These are phyloP conservation scores for Mycogone perniciosa DNA, from an alignment of 2,329 filamentous ascomycete genomes.

Conservation along the genomic window DNA sequence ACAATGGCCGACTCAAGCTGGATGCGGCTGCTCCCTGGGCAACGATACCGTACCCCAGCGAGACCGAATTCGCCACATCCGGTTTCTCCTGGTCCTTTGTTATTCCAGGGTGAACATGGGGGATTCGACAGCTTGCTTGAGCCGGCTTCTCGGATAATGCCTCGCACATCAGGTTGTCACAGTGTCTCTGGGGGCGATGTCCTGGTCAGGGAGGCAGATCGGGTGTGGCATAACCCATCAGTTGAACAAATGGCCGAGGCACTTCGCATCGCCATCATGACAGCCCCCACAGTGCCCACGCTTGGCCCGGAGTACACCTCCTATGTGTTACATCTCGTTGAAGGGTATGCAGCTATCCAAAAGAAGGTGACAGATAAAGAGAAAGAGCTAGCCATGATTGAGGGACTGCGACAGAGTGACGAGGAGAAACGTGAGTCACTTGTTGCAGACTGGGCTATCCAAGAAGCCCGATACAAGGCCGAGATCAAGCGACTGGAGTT, in stretches of 20 bases:
- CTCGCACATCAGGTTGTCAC: background rate
- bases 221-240: constrained; percentile 35
- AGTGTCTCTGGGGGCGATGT: constrained; percentile 9
- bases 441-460: constrained; percentile 19
- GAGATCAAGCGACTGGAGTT: constrained; percentile 29
- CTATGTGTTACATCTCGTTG: constrained; percentile 33
- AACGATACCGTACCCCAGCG: constrained; percentile 17
- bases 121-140: background rate
- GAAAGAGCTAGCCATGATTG: constrained; percentile 32
- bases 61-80: constrained; percentile 17
- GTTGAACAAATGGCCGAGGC: constrained; percentile 39
- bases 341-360: constrained; percentile 28
- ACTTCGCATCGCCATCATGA: constrained; percentile 37
- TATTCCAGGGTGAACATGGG: background rate
- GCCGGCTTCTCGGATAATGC: background rate
- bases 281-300: constrained; percentile 25
- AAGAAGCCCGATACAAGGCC: constrained; percentile 21
- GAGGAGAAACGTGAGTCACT: constrained; percentile 25
- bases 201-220: constrained; percentile 16
- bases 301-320: constrained; percentile 37
- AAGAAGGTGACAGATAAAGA: constrained; percentile 28
- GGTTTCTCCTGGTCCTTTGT: constrained; percentile 14
- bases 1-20: constrained; percentile 20
- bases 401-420: constrained; percentile 26
- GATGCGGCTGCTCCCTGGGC: constrained; percentile 21